Conservation (phyloP, 352 stramenopile genomes). For the Phytophthora sansomeana region DNA sequence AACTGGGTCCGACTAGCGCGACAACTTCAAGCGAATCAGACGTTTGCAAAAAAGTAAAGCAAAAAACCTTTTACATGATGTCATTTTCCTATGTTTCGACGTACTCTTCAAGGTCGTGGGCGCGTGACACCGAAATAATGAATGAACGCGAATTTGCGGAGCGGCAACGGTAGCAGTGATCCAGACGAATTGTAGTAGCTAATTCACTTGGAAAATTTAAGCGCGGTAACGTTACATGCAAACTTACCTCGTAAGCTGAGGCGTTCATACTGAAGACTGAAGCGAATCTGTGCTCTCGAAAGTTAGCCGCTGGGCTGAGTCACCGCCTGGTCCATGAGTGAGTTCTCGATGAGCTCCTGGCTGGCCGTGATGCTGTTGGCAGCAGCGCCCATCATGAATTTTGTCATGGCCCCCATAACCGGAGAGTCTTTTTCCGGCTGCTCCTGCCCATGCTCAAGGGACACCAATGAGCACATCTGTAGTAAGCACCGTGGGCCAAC, state of each 20-base stretch:
- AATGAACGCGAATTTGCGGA: background rate
- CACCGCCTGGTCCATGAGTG: constrained; percentile 41
- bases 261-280: background rate
- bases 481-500: constrained; percentile 47
- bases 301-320: constrained; percentile 21
- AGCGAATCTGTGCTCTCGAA: background rate
- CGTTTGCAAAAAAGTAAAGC: too few species aligned
- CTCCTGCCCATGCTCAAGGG: constrained; percentile 38
- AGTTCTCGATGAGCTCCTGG: constrained; percentile 49
- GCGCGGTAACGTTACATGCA: background rate
- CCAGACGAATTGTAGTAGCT: background rate
- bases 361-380: constrained; percentile 43
- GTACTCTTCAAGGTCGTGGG: background rate
- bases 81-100: background rate
- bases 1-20: background rate
- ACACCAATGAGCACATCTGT: constrained; percentile 55
- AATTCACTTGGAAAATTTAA: constrained; percentile 1
- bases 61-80: background rate
- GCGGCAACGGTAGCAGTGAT: background rate
- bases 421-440: constrained; percentile 37
- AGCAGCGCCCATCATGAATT: constrained; percentile 49
- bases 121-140: background rate
- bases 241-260: background rate
- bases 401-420: constrained; percentile 45
- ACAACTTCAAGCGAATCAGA: background rate